These are phyloP conservation scores for Limnomonas spitsbergensis DNA, from an alignment of 139 green algal species.

Conservation along the genomic window DNA sequence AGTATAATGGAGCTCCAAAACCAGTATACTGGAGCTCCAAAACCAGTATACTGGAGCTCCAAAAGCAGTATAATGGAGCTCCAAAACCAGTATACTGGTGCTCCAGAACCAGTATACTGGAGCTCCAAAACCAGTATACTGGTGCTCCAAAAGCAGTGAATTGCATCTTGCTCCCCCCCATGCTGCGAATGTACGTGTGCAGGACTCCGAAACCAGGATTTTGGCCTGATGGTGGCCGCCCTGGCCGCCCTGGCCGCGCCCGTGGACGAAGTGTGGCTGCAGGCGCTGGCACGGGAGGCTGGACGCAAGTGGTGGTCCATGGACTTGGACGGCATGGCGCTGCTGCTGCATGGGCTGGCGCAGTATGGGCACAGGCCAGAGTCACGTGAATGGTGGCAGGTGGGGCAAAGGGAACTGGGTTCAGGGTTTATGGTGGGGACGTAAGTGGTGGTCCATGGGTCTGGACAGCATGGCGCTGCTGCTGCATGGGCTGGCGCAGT, in stretches of 20 bases:
- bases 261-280: constrained; percentile 11
- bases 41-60: too few species aligned
- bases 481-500: constrained; percentile 21
- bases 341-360: constrained; percentile 18
- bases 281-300: not conserved
- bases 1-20: too few species aligned
- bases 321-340: constrained; percentile 4
- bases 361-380: constrained; percentile 18
- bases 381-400: not conserved
- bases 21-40: too few species aligned
- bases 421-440: not conserved
- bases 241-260: constrained; percentile 7
- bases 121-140: too few species aligned
- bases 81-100: too few species aligned
- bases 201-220: not conserved
- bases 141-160: too few species aligned
- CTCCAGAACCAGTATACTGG: too few species aligned
- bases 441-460: constrained; percentile 8
- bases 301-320: constrained; percentile 11
- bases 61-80: too few species aligned
- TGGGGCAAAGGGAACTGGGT: not conserved
- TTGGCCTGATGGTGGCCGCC: not conserved
- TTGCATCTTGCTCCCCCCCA: too few species aligned
- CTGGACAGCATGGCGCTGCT: constrained; percentile 12
- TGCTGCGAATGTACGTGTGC: not conserved